Conservation (phyloP, 768 basidiomycete genomes). For the Tulasnella sp. region DNA sequence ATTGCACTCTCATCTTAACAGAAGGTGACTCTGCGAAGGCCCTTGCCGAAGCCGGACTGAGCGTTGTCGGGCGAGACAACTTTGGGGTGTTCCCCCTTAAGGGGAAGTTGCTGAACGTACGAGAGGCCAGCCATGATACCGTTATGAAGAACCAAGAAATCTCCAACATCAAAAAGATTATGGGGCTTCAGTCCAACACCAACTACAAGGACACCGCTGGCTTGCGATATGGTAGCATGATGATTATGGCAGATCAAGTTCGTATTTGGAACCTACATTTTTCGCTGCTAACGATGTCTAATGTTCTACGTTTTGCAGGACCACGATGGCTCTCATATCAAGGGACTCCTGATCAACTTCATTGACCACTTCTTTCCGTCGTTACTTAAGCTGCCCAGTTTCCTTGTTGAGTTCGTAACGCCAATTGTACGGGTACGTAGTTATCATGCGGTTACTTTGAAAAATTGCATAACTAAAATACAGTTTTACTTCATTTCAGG, state of each 20-base stretch:
- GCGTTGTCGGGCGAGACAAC: slow-evolving; percentile 90
- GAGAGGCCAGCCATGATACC: slow-evolving; percentile 90
- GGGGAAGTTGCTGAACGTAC: slow-evolving; percentile 92
- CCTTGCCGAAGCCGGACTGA: slow-evolving; percentile 86
- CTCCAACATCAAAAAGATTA: slow-evolving; percentile 93
- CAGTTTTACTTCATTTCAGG: neutral
- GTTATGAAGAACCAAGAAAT: slow-evolving; percentile 99
- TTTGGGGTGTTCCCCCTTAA: slow-evolving; percentile 97
- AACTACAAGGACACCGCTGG: slow-evolving; percentile 57
- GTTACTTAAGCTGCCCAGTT: slow-evolving; percentile 76
- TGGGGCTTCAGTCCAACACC: slow-evolving; percentile 91
- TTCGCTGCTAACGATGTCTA: neutral
- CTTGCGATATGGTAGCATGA: slow-evolving; percentile 84
- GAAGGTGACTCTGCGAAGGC: slow-evolving; percentile 99
- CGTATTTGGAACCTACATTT: slow-evolving; percentile 20
- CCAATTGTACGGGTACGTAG: slow-evolving; percentile 82
- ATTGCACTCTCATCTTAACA: slow-evolving; percentile 91
- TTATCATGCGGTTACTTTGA: neutral
- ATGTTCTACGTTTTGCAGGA: slow-evolving; percentile 42
- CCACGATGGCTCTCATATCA: slow-evolving; percentile 99
- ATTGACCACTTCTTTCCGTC: slow-evolving; percentile 96
- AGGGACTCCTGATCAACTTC: slow-evolving; percentile 97
- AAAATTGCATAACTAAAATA: slow-evolving; percentile 31
- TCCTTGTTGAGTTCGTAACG: slow-evolving; percentile 96
- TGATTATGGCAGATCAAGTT: slow-evolving; percentile 99